Conservation (phyloP, 2,329 filamentous ascomycete genomes). For the Clonostachys byssicola region DNA sequence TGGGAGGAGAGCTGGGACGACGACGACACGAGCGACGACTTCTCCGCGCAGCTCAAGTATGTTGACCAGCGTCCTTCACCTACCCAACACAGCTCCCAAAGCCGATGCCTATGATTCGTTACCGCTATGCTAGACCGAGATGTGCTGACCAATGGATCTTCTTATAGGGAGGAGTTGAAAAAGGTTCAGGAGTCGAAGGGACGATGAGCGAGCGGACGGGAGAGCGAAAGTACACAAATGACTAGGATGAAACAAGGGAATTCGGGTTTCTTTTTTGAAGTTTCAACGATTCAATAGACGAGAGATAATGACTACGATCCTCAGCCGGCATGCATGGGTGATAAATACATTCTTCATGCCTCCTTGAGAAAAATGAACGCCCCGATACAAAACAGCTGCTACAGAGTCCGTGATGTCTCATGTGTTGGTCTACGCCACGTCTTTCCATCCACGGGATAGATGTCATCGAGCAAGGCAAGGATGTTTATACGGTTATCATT, state of each 20-base stretch:
- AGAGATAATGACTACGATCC: background rate
- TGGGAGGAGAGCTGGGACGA: conserved; percentile 99
- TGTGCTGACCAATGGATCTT: background rate
- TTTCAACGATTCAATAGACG: conserved; percentile 9
- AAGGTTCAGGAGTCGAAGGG: conserved; percentile 80
- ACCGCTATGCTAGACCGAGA: no score
- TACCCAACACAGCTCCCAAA: background rate
- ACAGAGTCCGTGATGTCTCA: no score
- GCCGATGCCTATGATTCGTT: no score
- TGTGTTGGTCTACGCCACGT: no score
- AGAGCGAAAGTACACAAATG: conserved; percentile 3
- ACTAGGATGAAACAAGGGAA: conserved; percentile 4
- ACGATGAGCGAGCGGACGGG: conserved; percentile 29
- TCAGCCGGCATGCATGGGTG: background rate
- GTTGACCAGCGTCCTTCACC: conserved; percentile 20
- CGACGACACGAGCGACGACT: conserved; percentile 94
- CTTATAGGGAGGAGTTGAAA: conserved; percentile 78
- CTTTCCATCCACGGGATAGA: no score
- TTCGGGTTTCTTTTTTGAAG: conserved; percentile 4
- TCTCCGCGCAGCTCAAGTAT: conserved; percentile 89
- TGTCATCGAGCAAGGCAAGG: no score
- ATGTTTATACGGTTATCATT: no score
- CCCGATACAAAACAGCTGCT: no score
- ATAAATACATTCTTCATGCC: no score
- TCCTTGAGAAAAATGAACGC: no score